Evolutionary conservation across 2,329 filamentous ascomycete species (phyloP), one percentile per base, ranked within the genome.

Genomic region (Metarhizium brunneum): DNA sequence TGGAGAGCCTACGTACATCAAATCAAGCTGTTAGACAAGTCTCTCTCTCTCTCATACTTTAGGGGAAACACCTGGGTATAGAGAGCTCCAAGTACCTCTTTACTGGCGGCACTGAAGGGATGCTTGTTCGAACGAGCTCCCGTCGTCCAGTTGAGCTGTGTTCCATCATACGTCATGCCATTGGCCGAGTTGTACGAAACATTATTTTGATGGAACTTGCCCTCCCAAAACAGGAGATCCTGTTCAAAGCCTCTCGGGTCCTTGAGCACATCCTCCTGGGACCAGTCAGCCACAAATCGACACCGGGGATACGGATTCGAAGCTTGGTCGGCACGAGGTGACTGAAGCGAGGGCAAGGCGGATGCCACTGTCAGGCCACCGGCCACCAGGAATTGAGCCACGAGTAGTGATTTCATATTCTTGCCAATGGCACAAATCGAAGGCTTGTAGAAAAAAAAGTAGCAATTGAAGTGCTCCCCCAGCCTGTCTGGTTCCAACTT

Each of bases 191-290:
- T 75, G 59, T 73, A 75, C 10, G 67, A 64, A 3, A 75, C 64
- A 25, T 70, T 66, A 52, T 74, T 68, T 51, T 71, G 69, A 53
- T 75, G 72, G 38, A 75, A 75, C 29, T 71, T 67, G n/a, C 71
- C 73, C 57, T 76, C 73, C 72, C 72, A 75, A 58, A 70, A 73
- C 14, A 75, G 57, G 16, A 74, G 57, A 51, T 73, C 66, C 59
- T 64, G 66, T 30, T 68, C 63, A 32, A 74, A 73, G 2, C 63
- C 60, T 10, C 65, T 60, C 0, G 69, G 60, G 6, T 65, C 57
- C 13, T 60, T 53, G 4, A 73, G 58, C 6, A 69, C 61, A 7
- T 68, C 57, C 1, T 65, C 53, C 13, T 66, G 64, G 0, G 66
- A 62, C 67, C 66, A 69, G 6, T 68, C 54, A 0, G 62, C 55